Evolutionary conservation across 2,329 filamentous ascomycete genomes (phyloP), one percentile per base, ranked within the genome.

Genomic region (Aspergillus terreus): DNA sequence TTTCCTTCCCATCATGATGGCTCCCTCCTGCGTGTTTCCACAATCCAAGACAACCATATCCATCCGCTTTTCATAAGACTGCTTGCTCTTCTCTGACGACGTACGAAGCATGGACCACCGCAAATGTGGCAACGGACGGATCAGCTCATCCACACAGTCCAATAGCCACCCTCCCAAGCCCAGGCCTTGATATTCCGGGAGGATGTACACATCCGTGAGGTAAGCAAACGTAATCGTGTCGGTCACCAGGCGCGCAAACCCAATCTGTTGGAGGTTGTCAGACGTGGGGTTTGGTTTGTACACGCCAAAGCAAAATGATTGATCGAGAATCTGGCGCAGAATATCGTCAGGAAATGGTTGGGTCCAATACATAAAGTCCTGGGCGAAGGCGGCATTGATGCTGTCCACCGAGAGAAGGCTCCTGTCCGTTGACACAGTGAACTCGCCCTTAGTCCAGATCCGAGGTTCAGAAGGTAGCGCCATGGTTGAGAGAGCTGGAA

Each of bases 191-290:
- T 83, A 81, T 36, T 78, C 75, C 0, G 79, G 74, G 2, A 82
- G 65, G 19, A 89, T 74, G 65, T 86, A 89, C 17, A 88, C 82
- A 61, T 89, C 86, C 23, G 85, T 86, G 36, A 87, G 69, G 60
- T 87, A 90, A 32, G 80, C 84, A 59, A 88, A 82, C 0, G 85
- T 86, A 44, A 83, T 78, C 60, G 81, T 79, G 68, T 90, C 87
- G 7, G 86, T 90, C 47, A 90, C 73, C n/a, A 87, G 67, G 32
- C 87, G 77, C 1, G 78, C 79, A 50, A 85, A 76, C 0, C 83
- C 84, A 45, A 87, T 73, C 58, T 77, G 72, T n/a, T 67, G 64
- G 9, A 60, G 63, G 7, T 56, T 47, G 9, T 50, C 40, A n/a
- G 52, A 27, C 19, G 42, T 44, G 32, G 60, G 54, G 30, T 56